Conservation (phyloP, 768 basidiomycete species). For the Rhodotorula paludigena region DNA sequence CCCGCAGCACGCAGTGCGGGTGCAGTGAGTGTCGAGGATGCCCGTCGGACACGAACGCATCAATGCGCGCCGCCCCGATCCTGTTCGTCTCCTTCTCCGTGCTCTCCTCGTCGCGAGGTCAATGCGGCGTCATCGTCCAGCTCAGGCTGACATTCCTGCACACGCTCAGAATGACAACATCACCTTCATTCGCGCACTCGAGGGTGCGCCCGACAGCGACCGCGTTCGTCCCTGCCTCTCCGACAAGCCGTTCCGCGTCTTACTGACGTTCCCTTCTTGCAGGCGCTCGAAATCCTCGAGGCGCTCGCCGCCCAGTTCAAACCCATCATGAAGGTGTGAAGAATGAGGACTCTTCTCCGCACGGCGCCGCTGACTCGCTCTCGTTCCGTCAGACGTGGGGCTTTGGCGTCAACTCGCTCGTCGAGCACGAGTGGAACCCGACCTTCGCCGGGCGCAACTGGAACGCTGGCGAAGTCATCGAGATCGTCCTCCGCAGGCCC, state of each 20-base stretch:
- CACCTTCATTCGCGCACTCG: conserved; percentile 27
- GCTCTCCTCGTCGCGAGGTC: neutral
- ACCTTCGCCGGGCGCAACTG: conserved; percentile 29
- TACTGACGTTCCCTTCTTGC: neutral
- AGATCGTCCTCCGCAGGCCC: conserved; percentile 23
- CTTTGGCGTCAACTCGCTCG: conserved; percentile 21
- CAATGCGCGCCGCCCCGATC: conserved; percentile 11
- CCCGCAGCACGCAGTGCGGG: too few relatives aligned
- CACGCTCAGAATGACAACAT: conserved; percentile 25
- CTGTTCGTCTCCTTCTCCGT: neutral
- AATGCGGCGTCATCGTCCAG: too few relatives aligned
- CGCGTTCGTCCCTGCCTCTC: neutral
- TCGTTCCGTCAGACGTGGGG: neutral
- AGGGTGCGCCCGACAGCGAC: conserved; percentile 3
- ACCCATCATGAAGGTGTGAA: conserved; percentile 23
- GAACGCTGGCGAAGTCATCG: conserved; percentile 27
- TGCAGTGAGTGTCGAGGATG: too few relatives aligned
- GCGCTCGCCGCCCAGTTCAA: conserved; percentile 36
- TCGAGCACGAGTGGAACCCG: conserved; percentile 37
- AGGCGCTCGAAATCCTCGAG: conserved; percentile 28
- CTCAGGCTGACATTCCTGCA: neutral
- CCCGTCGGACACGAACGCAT: conserved; percentile 19
- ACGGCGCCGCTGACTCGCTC: neutral
- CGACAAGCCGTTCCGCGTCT: neutral
- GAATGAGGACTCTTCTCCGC: too few relatives aligned